These are phyloP conservation scores for Albifimbria verrucaria DNA, from an alignment of 2,329 filamentous ascomycete species.

Conservation along the genomic window DNA sequence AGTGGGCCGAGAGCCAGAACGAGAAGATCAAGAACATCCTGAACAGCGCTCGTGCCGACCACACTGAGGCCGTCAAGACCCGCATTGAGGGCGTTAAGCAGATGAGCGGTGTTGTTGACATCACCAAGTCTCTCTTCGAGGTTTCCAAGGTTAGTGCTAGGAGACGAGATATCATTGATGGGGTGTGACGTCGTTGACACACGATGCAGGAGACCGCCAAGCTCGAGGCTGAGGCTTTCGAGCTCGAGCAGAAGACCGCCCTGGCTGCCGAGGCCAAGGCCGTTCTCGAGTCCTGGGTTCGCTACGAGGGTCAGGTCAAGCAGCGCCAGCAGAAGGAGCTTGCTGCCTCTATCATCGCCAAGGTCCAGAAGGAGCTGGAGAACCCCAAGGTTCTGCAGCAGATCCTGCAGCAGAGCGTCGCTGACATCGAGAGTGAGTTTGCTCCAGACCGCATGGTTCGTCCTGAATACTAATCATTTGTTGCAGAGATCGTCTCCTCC, in stretches of 20 bases:
- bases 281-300: constrained; percentile 97
- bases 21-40: constrained; percentile 93
- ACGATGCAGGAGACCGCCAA: constrained; percentile 80
- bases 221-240: constrained; percentile 93
- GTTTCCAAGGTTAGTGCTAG: constrained; percentile 80
- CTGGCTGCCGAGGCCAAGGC: constrained; percentile 89
- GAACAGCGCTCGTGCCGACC: constrained; percentile 89
- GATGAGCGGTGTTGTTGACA: constrained; percentile 88
- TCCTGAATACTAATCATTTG: constrained; percentile 27
- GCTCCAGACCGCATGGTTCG: neutral
- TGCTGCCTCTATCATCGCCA: constrained; percentile 87
- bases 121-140: constrained; percentile 95
- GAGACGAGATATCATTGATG: constrained; percentile 4
- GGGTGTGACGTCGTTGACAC: constrained; percentile 16
- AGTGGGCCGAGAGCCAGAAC: constrained; percentile 87
- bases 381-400: constrained; percentile 96
- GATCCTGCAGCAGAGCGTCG: constrained; percentile 94
- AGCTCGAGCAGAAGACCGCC: constrained; percentile 94
- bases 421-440: constrained; percentile 85
- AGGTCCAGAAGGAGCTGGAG: constrained; percentile 98
- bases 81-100: constrained; percentile 94
- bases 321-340: constrained; percentile 97
- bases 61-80: constrained; percentile 91
- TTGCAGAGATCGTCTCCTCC: constrained; percentile 57
- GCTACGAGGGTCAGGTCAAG: constrained; percentile 98